phyloP scores from a whole-genome alignment of 2,329 filamentous ascomycete genomes.

The Rosellinia necatrix region DNA sequence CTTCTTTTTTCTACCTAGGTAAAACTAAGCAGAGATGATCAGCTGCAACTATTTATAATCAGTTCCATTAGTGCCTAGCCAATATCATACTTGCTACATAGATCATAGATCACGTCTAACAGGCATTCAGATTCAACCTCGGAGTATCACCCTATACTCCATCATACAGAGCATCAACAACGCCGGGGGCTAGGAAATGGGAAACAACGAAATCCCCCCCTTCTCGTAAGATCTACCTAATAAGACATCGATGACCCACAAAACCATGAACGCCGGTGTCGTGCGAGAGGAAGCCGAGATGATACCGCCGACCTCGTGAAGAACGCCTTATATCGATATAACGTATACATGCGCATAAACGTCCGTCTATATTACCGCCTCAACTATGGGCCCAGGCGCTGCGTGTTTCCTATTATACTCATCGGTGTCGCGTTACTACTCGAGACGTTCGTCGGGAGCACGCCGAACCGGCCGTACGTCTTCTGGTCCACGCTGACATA shows the following conservation, averaged over 20 bases:
- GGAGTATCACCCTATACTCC: conserved; percentile 4
- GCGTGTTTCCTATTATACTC: conserved; percentile 66
- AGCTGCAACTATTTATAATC: no score
- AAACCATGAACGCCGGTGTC: conserved; percentile 24
- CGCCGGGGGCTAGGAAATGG: conserved; percentile 3
- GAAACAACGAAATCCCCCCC: background rate
- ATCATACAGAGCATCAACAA: background rate
- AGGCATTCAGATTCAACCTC: background rate
- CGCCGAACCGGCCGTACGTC: conserved; percentile 90
- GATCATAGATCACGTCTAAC: no score
- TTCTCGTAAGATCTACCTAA: background rate
- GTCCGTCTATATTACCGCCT: background rate
- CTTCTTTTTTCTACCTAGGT: no score
- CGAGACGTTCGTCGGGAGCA: conserved; percentile 67
- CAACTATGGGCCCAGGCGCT: conserved; percentile 70
- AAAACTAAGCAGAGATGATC: no score
- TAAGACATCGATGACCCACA: conserved; percentile 8
- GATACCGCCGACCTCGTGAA: conserved; percentile 10
- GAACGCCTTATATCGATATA: conserved; percentile 22
- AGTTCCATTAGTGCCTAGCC: no score
- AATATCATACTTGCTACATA: no score
- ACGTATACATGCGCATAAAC: conserved; percentile 12
- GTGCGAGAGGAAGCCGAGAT: conserved; percentile 14
- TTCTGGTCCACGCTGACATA: conserved; percentile 96
- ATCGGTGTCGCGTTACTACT: conserved; percentile 53